These are phyloP conservation scores for Pseudogymnoascus sp. DNA, from an alignment of 2,329 filamentous ascomycete genomes.

Conservation along the genomic window DNA sequence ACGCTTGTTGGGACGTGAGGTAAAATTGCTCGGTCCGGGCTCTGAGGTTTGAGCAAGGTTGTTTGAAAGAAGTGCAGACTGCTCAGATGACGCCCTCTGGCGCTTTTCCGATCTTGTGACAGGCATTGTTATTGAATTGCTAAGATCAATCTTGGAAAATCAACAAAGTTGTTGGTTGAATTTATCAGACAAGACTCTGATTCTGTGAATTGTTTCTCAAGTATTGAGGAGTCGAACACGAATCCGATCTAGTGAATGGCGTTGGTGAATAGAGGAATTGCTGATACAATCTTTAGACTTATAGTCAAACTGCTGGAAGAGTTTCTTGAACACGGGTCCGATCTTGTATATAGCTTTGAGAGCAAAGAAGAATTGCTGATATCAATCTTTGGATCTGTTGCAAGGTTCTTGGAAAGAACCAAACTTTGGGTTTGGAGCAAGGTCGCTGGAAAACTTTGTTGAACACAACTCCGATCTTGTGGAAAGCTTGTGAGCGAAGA, in stretches of 20 bases:
- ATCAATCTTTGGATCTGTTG: background rate
- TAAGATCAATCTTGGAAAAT: background rate
- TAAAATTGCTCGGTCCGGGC: background rate
- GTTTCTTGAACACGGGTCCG: background rate
- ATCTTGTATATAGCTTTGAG: background rate
- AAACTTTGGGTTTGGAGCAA: background rate
- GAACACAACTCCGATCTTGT: background rate
- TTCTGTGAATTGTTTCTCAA: background rate
- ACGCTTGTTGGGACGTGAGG: background rate
- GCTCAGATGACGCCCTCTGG: background rate
- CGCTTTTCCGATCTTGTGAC: background rate
- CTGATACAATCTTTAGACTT: conserved; percentile 4
- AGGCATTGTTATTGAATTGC: background rate
- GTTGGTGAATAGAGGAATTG: background rate
- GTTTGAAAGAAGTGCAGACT: background rate
- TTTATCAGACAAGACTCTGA: background rate
- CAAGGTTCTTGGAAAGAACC: background rate
- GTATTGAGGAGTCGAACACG: background rate
- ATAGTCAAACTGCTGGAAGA: background rate
- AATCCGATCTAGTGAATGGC: background rate
- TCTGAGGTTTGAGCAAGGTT: background rate
- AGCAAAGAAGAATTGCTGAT: background rate
- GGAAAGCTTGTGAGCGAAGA: background rate
- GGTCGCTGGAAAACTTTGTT: background rate
- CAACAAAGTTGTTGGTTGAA: background rate